Percentiles rank a stretch among this genome's conserved stretches.
phyloP scores from a whole-genome alignment of 2,329 filamentous ascomycete species.

The Eurotiales sp. region DNA sequence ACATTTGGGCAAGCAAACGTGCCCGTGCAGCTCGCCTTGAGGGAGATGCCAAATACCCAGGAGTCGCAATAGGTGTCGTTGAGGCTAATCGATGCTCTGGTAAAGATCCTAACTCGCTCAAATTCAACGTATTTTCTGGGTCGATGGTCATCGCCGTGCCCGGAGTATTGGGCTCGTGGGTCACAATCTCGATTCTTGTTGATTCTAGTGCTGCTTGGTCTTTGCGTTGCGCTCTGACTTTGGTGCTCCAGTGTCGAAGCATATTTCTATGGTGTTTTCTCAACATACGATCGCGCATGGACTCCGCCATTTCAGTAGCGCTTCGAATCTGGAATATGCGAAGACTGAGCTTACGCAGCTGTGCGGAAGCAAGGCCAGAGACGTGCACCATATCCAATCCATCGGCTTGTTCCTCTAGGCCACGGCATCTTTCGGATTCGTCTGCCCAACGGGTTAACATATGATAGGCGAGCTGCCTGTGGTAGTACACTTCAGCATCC shows the following conservation, averaged over 20 bases:
- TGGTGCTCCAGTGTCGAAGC: constrained; percentile 53
- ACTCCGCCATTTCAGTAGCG: constrained; percentile 50
- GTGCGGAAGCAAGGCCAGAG: constrained; percentile 44
- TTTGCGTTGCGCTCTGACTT: constrained; percentile 32
- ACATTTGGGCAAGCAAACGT: constrained; percentile 37
- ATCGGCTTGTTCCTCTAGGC: constrained; percentile 43
- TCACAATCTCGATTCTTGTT: constrained; percentile 22
- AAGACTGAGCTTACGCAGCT: constrained; percentile 56
- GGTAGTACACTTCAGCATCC: constrained; percentile 37
- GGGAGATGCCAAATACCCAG: constrained; percentile 43
- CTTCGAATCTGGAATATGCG: constrained; percentile 53
- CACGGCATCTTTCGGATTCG: constrained; percentile 28
- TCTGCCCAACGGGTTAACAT: constrained; percentile 37
- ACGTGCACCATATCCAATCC: constrained; percentile 45
- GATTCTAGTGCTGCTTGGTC: constrained; percentile 26
- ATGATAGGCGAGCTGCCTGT: constrained; percentile 35
- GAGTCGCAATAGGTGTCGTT: constrained; percentile 37
- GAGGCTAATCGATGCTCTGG: constrained; percentile 26
- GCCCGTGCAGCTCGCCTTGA: constrained; percentile 44
- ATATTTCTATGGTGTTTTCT: constrained; percentile 54
- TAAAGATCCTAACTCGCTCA: constrained; percentile 31
- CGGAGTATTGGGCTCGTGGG: constrained; percentile 20
- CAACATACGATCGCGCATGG: constrained; percentile 50
- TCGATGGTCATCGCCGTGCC: constrained; percentile 30
- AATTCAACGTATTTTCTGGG: constrained; percentile 34